These are phyloP conservation scores for Suhomyces xylopsoci DNA, from an alignment of 805 yeast species.

Conservation along the genomic window DNA sequence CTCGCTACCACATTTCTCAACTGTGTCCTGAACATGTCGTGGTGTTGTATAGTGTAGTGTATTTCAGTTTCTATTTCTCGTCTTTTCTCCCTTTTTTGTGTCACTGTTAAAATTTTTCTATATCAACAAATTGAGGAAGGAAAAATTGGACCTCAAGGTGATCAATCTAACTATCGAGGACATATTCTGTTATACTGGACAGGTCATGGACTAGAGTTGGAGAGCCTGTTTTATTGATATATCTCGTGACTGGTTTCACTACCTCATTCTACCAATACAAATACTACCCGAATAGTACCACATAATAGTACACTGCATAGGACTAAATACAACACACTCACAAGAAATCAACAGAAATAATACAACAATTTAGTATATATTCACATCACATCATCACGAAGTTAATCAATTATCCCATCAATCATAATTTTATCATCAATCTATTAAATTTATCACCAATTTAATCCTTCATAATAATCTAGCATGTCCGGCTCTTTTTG, in stretches of 20 bases:
- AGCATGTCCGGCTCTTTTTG: slow-evolving; percentile 45
- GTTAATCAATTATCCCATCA: too few relatives aligned
- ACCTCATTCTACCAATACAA: too few relatives aligned
- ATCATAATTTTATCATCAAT: too few relatives aligned
- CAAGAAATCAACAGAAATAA: too few relatives aligned
- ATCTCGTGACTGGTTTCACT: neutral
- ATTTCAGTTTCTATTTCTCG: neutral
- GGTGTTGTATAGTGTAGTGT: neutral
- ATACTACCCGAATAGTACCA: too few relatives aligned
- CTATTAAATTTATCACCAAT: too few relatives aligned
- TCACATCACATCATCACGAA: too few relatives aligned
- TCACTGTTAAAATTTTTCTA: slow-evolving; percentile 5
- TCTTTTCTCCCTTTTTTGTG: neutral
- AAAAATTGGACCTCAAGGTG: neutral
- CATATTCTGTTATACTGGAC: neutral
- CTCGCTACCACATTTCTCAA: neutral
- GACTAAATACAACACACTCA: too few relatives aligned
- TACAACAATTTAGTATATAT: too few relatives aligned
- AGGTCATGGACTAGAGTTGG: neutral
- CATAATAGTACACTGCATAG: too few relatives aligned
- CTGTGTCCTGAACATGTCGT: neutral
- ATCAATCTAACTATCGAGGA: neutral
- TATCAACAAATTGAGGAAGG: slow-evolving; percentile 4
- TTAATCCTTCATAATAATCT: too few relatives aligned
- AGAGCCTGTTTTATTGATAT: neutral